Percentiles rank a stretch among this genome's conserved stretches.
These are phyloP conservation scores for Coffea eugenioides DNA, from an alignment of 257 asterid genomes.

Conservation along the genomic window DNA sequence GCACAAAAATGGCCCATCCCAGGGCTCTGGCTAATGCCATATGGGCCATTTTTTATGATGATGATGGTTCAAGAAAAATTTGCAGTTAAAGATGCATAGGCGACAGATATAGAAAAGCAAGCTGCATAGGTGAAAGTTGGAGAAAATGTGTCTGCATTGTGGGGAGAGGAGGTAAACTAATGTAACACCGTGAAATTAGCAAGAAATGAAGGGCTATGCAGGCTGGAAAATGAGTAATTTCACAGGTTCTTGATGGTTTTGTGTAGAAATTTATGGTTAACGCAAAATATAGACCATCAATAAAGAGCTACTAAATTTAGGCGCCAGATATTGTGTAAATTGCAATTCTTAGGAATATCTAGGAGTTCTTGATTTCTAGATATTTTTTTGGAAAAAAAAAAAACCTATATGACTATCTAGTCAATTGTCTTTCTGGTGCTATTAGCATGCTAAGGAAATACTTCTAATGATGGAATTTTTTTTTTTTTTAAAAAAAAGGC, in stretches of 20 bases:
- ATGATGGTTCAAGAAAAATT: neutral
- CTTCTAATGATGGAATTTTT: no score
- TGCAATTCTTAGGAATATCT: neutral
- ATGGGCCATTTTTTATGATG: conserved; percentile 12
- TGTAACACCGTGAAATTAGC: conserved; percentile 2
- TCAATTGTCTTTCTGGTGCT: no score
- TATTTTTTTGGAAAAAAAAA: no score
- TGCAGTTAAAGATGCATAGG: neutral
- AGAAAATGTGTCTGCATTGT: neutral
- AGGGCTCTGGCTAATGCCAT: neutral
- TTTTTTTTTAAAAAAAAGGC: no score
- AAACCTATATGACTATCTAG: no score
- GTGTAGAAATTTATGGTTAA: neutral
- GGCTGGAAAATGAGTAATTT: neutral
- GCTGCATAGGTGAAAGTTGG: neutral
- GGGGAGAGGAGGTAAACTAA: neutral
- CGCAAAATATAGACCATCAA: neutral
- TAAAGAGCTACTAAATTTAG: neutral
- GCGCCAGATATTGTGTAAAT: neutral
- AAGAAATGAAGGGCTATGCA: neutral
- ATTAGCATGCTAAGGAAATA: no score
- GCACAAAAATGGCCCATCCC: conserved; percentile 6
- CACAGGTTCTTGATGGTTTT: neutral
- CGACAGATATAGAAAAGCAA: neutral
- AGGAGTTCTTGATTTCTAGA: no score